Conservation (phyloP, 257 asterid species). For the Rubia yunnanensis region DNA sequence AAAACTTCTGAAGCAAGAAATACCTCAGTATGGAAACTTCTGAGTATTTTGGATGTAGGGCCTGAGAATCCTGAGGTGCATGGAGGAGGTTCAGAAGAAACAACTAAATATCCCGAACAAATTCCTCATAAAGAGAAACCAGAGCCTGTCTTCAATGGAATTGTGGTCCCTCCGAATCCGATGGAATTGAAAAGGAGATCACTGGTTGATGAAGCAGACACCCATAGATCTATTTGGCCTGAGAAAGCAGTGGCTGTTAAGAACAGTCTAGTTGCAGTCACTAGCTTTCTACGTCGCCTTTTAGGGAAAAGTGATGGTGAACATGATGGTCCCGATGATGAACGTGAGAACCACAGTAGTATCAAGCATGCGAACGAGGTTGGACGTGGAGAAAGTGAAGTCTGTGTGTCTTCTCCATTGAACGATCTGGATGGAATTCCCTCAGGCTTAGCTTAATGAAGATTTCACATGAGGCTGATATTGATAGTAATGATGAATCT, state of each 20-base stretch:
- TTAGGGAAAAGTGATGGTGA: conserved; percentile 60
- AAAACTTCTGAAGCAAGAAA: conserved; percentile 20
- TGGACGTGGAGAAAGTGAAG: conserved; percentile 27
- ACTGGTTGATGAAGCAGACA: conserved; percentile 34
- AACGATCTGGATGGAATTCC: conserved; percentile 56
- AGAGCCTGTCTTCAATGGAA: conserved; percentile 72
- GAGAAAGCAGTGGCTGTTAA: conserved; percentile 68
- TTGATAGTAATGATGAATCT: conserved; percentile 30
- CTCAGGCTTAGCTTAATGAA: conserved; percentile 54
- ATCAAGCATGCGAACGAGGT: conserved; percentile 15
- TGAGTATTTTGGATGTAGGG: conserved; percentile 8
- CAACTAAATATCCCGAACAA: conserved; percentile 25
- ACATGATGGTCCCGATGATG: conserved; percentile 32
- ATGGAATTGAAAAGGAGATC: conserved; percentile 36
- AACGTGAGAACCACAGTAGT: conserved; percentile 14
- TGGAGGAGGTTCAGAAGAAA: conserved; percentile 14
- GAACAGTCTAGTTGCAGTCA: conserved; percentile 55
- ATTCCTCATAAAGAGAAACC: conserved; percentile 36
- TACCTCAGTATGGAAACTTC: conserved; percentile 13
- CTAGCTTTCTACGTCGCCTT: conserved; percentile 64
- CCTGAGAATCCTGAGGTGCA: conserved; percentile 8
- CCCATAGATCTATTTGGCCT: conserved; percentile 63
- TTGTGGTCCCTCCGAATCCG: conserved; percentile 34
- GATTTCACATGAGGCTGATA: conserved; percentile 33
- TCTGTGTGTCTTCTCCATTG: conserved; percentile 26